A percentile compares a stretch with the other conserved stretches of the same genome.
phyloP scores from a whole-genome alignment of 345 rosid genomes.

The Eucalyptus urophylla region DNA sequence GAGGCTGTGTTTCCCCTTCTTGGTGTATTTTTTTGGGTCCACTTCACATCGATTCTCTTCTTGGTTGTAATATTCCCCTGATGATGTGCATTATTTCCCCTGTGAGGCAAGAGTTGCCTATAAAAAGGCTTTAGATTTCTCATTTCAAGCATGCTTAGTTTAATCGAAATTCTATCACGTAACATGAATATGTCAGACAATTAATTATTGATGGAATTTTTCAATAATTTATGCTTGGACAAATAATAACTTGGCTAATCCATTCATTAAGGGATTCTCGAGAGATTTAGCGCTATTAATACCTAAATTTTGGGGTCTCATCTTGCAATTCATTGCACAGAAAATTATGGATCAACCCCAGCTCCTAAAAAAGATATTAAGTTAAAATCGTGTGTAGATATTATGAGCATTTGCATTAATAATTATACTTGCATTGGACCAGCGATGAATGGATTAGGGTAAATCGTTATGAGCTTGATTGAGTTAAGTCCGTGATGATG shows the following conservation, averaged over 20 bases:
- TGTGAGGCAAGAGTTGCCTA: neutral
- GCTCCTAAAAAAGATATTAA: neutral
- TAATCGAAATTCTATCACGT: neutral
- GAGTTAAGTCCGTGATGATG: rapidly evolving
- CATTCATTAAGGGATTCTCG: neutral
- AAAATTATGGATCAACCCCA: rapidly evolving
- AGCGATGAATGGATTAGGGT: rapidly evolving
- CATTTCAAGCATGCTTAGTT: neutral
- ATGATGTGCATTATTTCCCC: neutral
- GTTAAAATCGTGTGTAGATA: neutral
- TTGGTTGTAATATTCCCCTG: neutral
- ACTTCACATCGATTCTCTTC: neutral
- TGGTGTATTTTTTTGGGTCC: neutral
- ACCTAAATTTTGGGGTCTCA: neutral
- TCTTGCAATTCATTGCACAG: neutral
- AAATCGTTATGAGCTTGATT: neutral
- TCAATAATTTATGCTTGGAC: neutral
- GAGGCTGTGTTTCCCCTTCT: neutral
- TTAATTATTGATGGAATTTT: neutral
- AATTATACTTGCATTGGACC: neutral
- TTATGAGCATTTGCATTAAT: neutral
- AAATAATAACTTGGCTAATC: neutral
- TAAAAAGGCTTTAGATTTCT: neutral
- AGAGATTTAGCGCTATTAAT: rapidly evolving
- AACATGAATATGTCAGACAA: neutral